phyloP scores from a whole-genome alignment of 2,329 filamentous ascomycete genomes.

The Colletotrichum gigasporum region DNA sequence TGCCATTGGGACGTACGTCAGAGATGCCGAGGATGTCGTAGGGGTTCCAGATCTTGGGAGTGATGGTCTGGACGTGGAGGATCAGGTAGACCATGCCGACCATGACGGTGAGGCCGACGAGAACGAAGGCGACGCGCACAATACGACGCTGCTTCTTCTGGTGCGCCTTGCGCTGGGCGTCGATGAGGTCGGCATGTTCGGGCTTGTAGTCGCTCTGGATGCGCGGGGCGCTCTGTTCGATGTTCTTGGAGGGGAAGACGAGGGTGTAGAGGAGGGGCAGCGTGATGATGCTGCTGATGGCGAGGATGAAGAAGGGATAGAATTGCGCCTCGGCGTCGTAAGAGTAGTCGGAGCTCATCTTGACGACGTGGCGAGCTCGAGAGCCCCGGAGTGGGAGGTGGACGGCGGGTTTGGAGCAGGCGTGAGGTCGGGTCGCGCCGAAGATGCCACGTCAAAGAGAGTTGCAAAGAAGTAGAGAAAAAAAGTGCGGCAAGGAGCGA shows the following conservation, averaged over 20 bases:
- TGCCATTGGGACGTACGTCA: constrained; percentile 64
- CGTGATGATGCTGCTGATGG: constrained; percentile 86
- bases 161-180: constrained; percentile 83
- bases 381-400: constrained; percentile 40
- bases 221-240: constrained; percentile 82
- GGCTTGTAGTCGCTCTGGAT: constrained; percentile 85
- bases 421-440: constrained; percentile 1
- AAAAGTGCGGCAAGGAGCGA: not conserved
- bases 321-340: constrained; percentile 99
- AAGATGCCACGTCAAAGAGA: constrained; percentile 15
- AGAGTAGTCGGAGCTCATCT: constrained; percentile 94
- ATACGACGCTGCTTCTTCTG: constrained; percentile 89
- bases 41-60: constrained; percentile 90
- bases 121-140: constrained; percentile 81
- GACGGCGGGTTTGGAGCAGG: constrained; percentile 4
- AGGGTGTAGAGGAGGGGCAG: constrained; percentile 90
- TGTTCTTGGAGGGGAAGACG: constrained; percentile 78
- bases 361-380: constrained; percentile 48
- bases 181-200: constrained; percentile 84
- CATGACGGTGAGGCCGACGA: constrained; percentile 84
- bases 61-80: constrained; percentile 75
- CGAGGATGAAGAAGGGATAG: constrained; percentile 99
- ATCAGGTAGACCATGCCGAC: constrained; percentile 94
- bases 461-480: not conserved
- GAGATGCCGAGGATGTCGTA: constrained; percentile 93